Conservation (phyloP, 2,329 filamentous ascomycete genomes). For the Pestalotiopsis sp. region DNA sequence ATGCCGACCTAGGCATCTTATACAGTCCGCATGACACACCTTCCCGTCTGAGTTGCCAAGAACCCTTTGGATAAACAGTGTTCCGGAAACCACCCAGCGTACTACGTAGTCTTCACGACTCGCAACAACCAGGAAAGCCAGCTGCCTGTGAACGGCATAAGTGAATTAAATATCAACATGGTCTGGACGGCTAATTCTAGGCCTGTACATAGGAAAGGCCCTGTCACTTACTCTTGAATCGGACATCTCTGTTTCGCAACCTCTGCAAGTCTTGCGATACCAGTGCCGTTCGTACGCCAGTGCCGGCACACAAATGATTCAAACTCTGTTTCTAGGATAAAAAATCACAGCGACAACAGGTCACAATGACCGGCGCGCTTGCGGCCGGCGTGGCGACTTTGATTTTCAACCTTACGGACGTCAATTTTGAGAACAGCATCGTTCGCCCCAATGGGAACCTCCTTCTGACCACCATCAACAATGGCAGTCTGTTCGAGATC, state of each 20-base stretch:
- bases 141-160: not conserved
- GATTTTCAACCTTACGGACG: not conserved
- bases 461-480: constrained; percentile 2
- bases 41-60: not conserved
- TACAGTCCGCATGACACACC: not conserved
- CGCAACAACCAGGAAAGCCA: not conserved
- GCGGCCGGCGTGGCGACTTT: not conserved
- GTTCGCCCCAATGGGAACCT: not conserved
- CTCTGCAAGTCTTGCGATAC: not conserved
- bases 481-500: not conserved
- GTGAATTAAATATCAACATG: not conserved
- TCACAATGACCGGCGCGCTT: not conserved
- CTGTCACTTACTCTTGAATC: too few relatives aligned
- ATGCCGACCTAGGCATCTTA: not conserved
- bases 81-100: not conserved
- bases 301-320: too few relatives aligned
- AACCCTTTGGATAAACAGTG: not conserved
- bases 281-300: not conserved
- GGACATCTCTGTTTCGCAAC: too few relatives aligned
- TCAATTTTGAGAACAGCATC: constrained; percentile 5
- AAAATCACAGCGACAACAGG: not conserved
- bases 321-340: not conserved
- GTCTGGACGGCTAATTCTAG: too few relatives aligned
- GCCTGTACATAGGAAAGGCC: too few relatives aligned
- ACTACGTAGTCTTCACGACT: not conserved